Evolutionary conservation across 2,329 filamentous ascomycete species (phyloP).

Genomic region (Aspergillus neoniger): DNA sequence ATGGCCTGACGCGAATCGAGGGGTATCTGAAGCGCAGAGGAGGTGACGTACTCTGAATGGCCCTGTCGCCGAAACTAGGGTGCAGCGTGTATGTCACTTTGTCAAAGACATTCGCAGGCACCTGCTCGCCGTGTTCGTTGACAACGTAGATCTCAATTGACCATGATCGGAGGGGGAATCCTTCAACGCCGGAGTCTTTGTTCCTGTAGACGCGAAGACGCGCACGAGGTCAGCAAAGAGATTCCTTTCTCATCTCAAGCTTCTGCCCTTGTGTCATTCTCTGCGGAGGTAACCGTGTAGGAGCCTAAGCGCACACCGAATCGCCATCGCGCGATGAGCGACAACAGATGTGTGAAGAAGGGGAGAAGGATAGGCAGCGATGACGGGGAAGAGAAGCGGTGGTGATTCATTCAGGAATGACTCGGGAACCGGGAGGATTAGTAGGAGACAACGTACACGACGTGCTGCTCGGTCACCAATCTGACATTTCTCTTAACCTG

Average conservation of each 20-base stretch:
- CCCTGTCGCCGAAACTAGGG: slow-evolving; percentile 82
- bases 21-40: slow-evolving; percentile 1
- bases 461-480: slow-evolving; percentile 87
- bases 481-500: slow-evolving; percentile 83
- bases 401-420: slow-evolving; percentile 5
- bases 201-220: slow-evolving; percentile 55
- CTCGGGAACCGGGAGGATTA: slow-evolving; percentile 12
- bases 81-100: slow-evolving; percentile 93
- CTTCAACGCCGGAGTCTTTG: slow-evolving; percentile 78
- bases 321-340: slow-evolving; percentile 3
- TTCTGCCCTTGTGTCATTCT: background rate
- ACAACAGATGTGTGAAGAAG: background rate
- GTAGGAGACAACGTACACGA: slow-evolving; percentile 66
- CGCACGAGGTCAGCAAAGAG: slow-evolving; percentile 3
- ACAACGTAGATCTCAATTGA: slow-evolving; percentile 81
- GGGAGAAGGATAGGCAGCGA: background rate
- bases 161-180: slow-evolving; percentile 92
- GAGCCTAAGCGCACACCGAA: background rate
- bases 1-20: background rate
- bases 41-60: slow-evolving; percentile 71
- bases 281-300: background rate
- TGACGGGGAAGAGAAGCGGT: slow-evolving; percentile 10
- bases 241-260: background rate
- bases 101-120: slow-evolving; percentile 81
- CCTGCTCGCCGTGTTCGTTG: slow-evolving; percentile 82